Evolutionary conservation across 148 eudicot species (phyloP).

Genomic region (Vaccinium vitisidaea): DNA sequence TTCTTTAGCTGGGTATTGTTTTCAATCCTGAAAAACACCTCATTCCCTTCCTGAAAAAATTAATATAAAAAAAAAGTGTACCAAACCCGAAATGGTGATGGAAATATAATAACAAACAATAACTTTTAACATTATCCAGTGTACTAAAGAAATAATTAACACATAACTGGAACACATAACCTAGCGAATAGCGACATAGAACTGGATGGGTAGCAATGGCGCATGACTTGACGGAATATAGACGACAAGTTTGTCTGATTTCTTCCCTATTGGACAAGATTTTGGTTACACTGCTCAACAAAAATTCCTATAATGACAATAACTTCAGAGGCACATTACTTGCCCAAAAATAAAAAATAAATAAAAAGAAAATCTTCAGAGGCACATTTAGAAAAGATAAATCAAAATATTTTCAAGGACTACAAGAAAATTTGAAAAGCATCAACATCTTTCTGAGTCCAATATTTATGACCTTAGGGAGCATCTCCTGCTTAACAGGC

Average conservation of each 20-base stretch:
- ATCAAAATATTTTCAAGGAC: neutral
- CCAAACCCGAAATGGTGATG: neutral
- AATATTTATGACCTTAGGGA: neutral
- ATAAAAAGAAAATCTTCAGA: too few species aligned
- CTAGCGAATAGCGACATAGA: neutral
- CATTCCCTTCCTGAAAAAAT: neutral
- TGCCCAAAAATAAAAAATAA: too few species aligned
- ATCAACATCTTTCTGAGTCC: neutral
- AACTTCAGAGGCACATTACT: neutral
- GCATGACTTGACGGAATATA: neutral
- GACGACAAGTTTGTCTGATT: neutral
- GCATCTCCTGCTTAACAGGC: neutral
- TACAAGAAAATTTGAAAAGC: neutral
- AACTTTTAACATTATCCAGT: neutral
- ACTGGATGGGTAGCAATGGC: neutral
- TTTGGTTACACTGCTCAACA: neutral
- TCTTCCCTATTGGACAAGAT: neutral
- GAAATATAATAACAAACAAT: neutral
- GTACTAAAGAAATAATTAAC: neutral
- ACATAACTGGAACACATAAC: neutral
- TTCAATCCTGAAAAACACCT: constrained; percentile 7
- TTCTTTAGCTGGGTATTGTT: neutral
- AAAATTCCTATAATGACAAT: neutral
- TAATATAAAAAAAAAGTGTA: neutral
- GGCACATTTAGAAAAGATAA: too few species aligned